Conservation (phyloP, 1,284 basidiomycete species). For the Cryptococcus sp. region DNA sequence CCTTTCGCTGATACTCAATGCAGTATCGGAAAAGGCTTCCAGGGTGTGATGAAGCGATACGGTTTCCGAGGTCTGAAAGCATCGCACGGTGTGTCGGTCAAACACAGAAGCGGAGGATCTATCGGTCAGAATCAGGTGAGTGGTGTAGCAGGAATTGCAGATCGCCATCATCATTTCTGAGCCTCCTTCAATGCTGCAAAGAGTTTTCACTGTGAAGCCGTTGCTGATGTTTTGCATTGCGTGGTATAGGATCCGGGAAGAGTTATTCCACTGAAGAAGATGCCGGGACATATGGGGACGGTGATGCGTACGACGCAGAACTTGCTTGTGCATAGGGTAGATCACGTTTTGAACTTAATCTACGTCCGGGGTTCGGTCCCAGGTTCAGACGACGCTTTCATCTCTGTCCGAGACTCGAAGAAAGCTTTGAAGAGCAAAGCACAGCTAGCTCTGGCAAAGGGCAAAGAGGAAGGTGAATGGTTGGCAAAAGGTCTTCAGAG, state of each 20-base stretch:
- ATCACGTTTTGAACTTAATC: conserved; percentile 79
- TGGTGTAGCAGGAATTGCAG: too few relatives aligned
- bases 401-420: conserved; percentile 77
- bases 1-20: not conserved
- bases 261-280: conserved; percentile 95
- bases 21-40: conserved; percentile 95
- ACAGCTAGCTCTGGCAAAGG: conserved; percentile 60
- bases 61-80: conserved; percentile 88
- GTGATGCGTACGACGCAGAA: conserved; percentile 83
- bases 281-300: conserved; percentile 93
- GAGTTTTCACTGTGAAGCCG: too few relatives aligned
- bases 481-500: conserved; percentile 77
- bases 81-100: conserved; percentile 94
- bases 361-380: conserved; percentile 70
- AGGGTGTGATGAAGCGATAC: conserved; percentile 97
- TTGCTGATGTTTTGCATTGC: too few relatives aligned
- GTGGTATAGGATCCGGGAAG: conserved; percentile 79
- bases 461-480: conserved; percentile 72
- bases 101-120: conserved; percentile 89
- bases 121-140: conserved; percentile 91
- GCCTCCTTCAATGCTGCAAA: too few relatives aligned
- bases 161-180: too few relatives aligned
- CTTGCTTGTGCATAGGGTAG: conserved; percentile 83
- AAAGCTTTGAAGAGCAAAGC: conserved; percentile 71
- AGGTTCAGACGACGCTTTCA: conserved; percentile 58